Base-by-base conservation (phyloP, 2,329 filamentous ascomycete species). In the Apiospora malaysiana region DNA sequence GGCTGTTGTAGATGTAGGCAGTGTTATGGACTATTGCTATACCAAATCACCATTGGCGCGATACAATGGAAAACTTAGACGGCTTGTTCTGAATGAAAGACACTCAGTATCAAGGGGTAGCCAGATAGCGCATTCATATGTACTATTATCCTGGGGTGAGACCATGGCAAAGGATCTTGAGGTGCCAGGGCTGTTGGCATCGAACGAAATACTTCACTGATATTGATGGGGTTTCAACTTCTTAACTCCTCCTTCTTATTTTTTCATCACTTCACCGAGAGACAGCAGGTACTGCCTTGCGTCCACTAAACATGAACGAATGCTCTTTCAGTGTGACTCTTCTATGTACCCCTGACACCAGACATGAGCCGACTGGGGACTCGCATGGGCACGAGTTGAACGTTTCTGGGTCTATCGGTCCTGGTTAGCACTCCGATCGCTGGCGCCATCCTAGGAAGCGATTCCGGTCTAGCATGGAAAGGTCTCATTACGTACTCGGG, bases 341-440 rank as follows among this genome's bases (percentile, higher is more conserved):
- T 32, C 25, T 12, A 32, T 56, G n/a, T 51, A 10, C 9, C 70
- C 3, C 71, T 76, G 14, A 73, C 71, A 21, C 74, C 77, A 5
- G 73, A 77, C 45, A 21, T 77, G 45, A 51, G 66, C 18, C 73
- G 74, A 1, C 72, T 83, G 1, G 84, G 84, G 4, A 81, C 81
- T 1, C 74, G 84, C 49, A 80, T 85, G 75, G 84, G 84, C 5
- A 84, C 85, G 81, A 75, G 72, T 4, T 83, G 83, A 25, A 69
- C 77, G 12, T 47, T 78, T 12, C 70, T 75, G 6, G 81, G 82
- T 82, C 76, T 90, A 79, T 27, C 88, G 81, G 72, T 89, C 81
- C 75, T 91, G 82, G 73, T 88, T 1, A 81, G 82, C 0, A 90
- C 73, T 78, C 84, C 73, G 79, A 87, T 77, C 82, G 86, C 79